A percentile compares a stretch with the other conserved stretches of the same genome.
Conservation (phyloP, 371 early-diverging fungal genomes). For the Rhizopus stolonifer region DNA sequence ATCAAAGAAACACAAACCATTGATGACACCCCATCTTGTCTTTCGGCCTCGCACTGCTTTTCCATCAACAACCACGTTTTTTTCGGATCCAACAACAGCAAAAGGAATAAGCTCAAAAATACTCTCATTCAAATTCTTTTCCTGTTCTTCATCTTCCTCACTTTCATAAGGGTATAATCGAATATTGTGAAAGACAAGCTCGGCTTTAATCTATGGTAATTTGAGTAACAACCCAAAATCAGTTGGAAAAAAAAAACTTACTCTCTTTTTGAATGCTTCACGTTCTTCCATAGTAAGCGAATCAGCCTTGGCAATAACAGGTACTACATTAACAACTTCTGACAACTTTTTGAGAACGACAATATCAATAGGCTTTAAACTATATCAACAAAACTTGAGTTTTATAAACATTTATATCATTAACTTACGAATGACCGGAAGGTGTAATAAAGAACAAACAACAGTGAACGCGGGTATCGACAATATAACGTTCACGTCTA, state of each 20-base stretch:
- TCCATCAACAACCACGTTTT: slow-evolving; percentile 79
- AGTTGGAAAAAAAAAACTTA: slow-evolving; percentile 31
- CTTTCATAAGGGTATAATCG: slow-evolving; percentile 83
- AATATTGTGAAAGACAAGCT: slow-evolving; percentile 91
- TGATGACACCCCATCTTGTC: slow-evolving; percentile 67
- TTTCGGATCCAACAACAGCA: slow-evolving; percentile 85
- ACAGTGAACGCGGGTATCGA: slow-evolving; percentile 81
- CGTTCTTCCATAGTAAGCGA: slow-evolving; percentile 80
- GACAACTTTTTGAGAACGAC: slow-evolving; percentile 71
- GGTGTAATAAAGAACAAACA: slow-evolving; percentile 78
- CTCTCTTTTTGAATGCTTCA: slow-evolving; percentile 67
- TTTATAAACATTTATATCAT: neutral
- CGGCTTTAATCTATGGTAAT: slow-evolving; percentile 73
- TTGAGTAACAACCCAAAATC: too few relatives aligned
- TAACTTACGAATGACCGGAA: slow-evolving; percentile 67
- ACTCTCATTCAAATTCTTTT: slow-evolving; percentile 66
- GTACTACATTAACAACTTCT: slow-evolving; percentile 80
- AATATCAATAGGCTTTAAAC: slow-evolving; percentile 79
- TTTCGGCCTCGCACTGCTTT: slow-evolving; percentile 68
- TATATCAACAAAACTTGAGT: too few relatives aligned
- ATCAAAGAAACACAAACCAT: slow-evolving; percentile 39
- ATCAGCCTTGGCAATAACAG: slow-evolving; percentile 88
- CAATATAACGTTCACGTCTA: slow-evolving; percentile 78
- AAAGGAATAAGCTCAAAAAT: slow-evolving; percentile 82
- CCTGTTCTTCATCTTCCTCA: slow-evolving; percentile 73